phyloP scores from a whole-genome alignment of 108 stramenopile genomes.

The Cyclotella distinguenda region DNA sequence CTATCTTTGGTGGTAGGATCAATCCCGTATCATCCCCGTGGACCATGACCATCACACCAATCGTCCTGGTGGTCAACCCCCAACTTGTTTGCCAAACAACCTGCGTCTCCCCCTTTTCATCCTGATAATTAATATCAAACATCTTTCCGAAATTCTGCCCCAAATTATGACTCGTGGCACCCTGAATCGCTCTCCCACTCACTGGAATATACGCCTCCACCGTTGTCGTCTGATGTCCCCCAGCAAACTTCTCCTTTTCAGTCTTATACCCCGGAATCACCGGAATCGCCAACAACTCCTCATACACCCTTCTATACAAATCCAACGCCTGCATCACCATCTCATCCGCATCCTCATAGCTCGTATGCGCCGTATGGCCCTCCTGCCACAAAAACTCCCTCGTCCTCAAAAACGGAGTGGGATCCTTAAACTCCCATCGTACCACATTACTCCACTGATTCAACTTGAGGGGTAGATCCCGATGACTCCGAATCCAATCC shows the following conservation, averaged over 20 bases:
- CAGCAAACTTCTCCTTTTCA: conserved; percentile 98
- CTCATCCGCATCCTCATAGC: conserved; percentile 92
- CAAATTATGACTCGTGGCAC: conserved; percentile 97
- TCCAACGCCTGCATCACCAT: conserved; percentile 97
- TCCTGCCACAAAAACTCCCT: conserved; percentile 99
- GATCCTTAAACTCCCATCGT: conserved; percentile 99
- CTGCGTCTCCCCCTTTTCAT: conserved; percentile 87
- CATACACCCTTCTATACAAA: conserved; percentile 94
- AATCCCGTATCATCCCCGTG: conserved; percentile 99
- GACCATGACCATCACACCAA: conserved; percentile 99
- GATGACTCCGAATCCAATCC: conserved; percentile 92
- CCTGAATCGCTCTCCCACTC: conserved; percentile 98
- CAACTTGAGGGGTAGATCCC: conserved; percentile 96
- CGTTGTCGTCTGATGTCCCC: conserved; percentile 95
- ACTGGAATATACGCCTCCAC: conserved; percentile 98
- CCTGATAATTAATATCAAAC: conserved; percentile 97
- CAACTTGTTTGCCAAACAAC: conserved; percentile 98
- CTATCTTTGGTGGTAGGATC: conserved; percentile 95
- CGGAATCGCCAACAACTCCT: conserved; percentile 98
- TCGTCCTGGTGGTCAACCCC: conserved; percentile 97
- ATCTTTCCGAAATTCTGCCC: conserved; percentile 99
- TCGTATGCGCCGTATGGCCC: conserved; percentile 99
- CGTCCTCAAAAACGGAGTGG: conserved; percentile 97
- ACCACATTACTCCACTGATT: conserved; percentile 99
- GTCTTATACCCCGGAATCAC: conserved; percentile 98